phyloP scores from a whole-genome alignment of 192 early-diverging fungal species.

The Backusella tuberculispora region DNA sequence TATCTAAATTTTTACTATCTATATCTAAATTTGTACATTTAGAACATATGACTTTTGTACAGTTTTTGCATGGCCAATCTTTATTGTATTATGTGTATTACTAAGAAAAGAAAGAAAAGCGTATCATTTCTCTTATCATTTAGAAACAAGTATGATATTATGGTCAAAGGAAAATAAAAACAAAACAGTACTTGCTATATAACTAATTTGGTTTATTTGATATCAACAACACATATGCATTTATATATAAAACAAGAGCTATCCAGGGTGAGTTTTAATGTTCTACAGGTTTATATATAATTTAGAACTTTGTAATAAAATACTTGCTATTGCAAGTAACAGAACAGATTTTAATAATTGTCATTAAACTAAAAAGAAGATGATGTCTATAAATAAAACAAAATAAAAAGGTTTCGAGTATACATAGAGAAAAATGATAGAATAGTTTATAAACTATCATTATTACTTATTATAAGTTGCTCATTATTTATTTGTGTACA shows the following conservation, averaged over 20 bases:
- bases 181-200: no score
- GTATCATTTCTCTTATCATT: no score
- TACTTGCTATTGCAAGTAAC: background rate
- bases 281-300: background rate
- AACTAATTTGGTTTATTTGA: no score
- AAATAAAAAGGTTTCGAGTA: background rate
- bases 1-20: background rate
- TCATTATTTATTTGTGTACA: background rate
- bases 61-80: background rate
- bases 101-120: background rate
- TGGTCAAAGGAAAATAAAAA: no score
- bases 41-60: background rate
- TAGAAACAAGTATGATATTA: no score
- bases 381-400: background rate
- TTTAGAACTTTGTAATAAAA: background rate
- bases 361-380: background rate
- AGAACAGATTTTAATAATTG: no score
- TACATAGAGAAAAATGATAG: background rate
- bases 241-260: no score
- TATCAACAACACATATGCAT: no score
- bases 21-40: background rate
- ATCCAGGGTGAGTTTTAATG: no score
- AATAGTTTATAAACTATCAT: no score
- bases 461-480: background rate
- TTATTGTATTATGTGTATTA: background rate